Percentiles rank a stretch among this genome's conserved stretches.
Evolutionary conservation across 768 basidiomycete genomes (phyloP).

Genomic region (Collybiopsis luxurians): DNA sequence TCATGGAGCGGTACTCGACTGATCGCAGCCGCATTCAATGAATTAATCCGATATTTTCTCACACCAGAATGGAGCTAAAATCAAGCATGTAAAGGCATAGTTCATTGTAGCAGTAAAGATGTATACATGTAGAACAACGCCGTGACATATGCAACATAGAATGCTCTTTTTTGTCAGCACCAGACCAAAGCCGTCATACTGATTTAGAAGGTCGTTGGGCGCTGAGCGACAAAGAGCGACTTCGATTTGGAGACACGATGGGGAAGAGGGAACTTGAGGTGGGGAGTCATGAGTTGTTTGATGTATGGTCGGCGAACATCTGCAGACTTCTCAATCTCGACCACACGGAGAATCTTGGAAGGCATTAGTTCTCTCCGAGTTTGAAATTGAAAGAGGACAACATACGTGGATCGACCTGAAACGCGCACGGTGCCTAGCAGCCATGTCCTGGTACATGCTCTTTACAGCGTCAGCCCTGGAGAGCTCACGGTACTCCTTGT

Average conservation of each 20-base stretch:
- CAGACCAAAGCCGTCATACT: too few relatives aligned
- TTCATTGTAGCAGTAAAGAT: too few relatives aligned
- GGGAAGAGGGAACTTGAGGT: constrained; percentile 96
- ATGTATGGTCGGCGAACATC: constrained; percentile 97
- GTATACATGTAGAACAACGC: too few relatives aligned
- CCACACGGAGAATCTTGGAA: constrained; percentile 93
- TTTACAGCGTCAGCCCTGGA: constrained; percentile 93
- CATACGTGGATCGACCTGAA: constrained; percentile 97
- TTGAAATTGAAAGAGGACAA: too few relatives aligned
- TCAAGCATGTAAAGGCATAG: too few relatives aligned
- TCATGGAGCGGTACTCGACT: too few relatives aligned
- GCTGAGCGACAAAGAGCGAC: constrained; percentile 77
- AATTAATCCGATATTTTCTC: too few relatives aligned
- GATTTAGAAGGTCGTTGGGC: constrained; percentile 69
- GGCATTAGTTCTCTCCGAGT: not conserved
- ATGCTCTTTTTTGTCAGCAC: too few relatives aligned
- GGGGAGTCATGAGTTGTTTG: constrained; percentile 88
- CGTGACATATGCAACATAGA: too few relatives aligned
- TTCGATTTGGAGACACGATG: constrained; percentile 79
- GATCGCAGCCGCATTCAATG: too few relatives aligned
- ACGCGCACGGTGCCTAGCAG: constrained; percentile 97
- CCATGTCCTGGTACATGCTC: constrained; percentile 99
- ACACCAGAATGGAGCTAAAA: too few relatives aligned
- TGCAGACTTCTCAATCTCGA: constrained; percentile 89
- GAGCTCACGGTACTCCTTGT: constrained; percentile 99